These are phyloP conservation scores for Stachybotrys echinatus DNA, from an alignment of 2,329 filamentous ascomycete genomes.

Conservation along the genomic window DNA sequence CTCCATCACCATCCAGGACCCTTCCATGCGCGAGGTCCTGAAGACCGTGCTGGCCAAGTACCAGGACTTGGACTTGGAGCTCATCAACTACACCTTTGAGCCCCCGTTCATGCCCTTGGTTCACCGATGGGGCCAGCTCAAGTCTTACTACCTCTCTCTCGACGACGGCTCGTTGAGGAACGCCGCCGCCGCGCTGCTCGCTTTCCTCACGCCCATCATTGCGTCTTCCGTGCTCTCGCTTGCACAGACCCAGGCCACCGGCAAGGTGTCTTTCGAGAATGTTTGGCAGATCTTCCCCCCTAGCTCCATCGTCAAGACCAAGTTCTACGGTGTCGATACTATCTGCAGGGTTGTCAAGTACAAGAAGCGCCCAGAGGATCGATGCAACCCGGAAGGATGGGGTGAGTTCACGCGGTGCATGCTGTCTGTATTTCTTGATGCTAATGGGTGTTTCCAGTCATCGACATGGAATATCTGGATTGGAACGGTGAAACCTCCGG, in stretches of 20 bases:
- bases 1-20: conserved; percentile 24
- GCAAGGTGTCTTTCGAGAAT: conserved; percentile 21
- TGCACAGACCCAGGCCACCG: conserved; percentile 17
- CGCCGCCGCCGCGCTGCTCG: conserved; percentile 13
- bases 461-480: conserved; percentile 27
- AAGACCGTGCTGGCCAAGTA: conserved; percentile 22
- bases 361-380: conserved; percentile 5
- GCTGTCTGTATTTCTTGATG: too few relatives aligned
- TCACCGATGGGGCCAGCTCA: conserved; percentile 24
- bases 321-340: conserved; percentile 26
- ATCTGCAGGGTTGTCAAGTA: conserved; percentile 27
- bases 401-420: not conserved
- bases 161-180: conserved; percentile 3
- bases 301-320: conserved; percentile 21
- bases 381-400: conserved; percentile 14
- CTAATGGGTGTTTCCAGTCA: conserved; percentile 2
- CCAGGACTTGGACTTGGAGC: conserved; percentile 25
- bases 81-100: conserved; percentile 25
- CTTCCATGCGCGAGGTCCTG: conserved; percentile 21
- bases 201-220: conserved; percentile 24
- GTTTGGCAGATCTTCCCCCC: conserved; percentile 31
- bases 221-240: conserved; percentile 17
- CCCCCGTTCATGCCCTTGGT: conserved; percentile 27
- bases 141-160: conserved; percentile 1
- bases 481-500: conserved; percentile 28